Conservation (phyloP, 148 eudicot genomes). For the Silene latifolia region DNA sequence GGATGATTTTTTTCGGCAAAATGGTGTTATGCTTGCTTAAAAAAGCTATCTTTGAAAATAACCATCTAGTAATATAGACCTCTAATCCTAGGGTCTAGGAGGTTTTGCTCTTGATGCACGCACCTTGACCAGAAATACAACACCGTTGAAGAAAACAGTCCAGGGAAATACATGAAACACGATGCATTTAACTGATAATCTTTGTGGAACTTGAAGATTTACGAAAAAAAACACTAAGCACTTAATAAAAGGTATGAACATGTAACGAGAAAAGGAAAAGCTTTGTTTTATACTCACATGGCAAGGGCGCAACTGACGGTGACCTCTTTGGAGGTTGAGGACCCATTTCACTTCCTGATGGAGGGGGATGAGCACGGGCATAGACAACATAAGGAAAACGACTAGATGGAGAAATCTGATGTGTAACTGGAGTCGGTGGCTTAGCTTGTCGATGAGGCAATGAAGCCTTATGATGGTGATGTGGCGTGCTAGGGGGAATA, state of each 20-base stretch:
- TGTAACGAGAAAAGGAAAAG: not conserved
- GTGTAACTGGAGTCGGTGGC: slow-evolving; percentile 40
- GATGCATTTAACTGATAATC: too few relatives aligned
- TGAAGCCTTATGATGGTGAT: slow-evolving; percentile 32
- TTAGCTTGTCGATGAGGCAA: slow-evolving; percentile 37
- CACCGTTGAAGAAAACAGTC: too few relatives aligned
- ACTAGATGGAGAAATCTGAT: slow-evolving; percentile 47
- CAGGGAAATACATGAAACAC: too few relatives aligned
- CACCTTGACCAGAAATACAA: too few relatives aligned
- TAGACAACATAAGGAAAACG: slow-evolving; percentile 57
- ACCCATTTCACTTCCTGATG: slow-evolving; percentile 40
- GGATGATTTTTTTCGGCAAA: too few relatives aligned
- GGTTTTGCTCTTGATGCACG: too few relatives aligned
- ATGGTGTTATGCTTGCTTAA: too few relatives aligned
- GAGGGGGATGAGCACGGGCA: slow-evolving; percentile 59
- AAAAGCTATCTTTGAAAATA: too few relatives aligned
- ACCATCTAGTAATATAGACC: too few relatives aligned
- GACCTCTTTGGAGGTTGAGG: slow-evolving; percentile 47
- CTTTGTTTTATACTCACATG: slow-evolving; percentile 57
- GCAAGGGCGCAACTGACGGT: slow-evolving; percentile 52
- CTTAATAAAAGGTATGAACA: not conserved
- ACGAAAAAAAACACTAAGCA: too few relatives aligned
- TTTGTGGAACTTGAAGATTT: too few relatives aligned
- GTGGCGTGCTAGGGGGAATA: slow-evolving; percentile 39
- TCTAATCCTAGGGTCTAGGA: too few relatives aligned